phyloP scores from a whole-genome alignment of 129 eudicot genomes.

The Smallanthus sonchifolius region DNA sequence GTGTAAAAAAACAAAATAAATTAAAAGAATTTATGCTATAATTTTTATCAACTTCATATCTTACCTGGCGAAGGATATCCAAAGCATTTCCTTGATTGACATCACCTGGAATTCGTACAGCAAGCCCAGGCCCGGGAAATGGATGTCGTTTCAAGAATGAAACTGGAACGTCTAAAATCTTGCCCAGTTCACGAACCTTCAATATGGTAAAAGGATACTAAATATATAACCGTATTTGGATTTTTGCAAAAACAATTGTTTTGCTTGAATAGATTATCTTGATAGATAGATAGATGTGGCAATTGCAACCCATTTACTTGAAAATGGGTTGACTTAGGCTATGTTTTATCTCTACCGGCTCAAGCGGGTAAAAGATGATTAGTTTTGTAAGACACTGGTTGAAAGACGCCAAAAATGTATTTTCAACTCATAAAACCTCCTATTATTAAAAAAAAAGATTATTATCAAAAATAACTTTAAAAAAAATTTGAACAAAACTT shows the following conservation, averaged over 20 bases:
- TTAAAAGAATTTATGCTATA: neutral
- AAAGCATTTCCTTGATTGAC: conserved; percentile 88
- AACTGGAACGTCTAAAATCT: conserved; percentile 68
- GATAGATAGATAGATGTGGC: neutral
- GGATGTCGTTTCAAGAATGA: conserved; percentile 87
- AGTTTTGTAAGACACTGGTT: too few species aligned
- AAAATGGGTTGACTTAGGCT: neutral
- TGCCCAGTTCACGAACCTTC: conserved; percentile 93
- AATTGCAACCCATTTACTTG: neutral
- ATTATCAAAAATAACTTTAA: too few species aligned
- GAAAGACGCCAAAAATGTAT: neutral
- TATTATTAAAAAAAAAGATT: too few species aligned
- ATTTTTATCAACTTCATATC: neutral
- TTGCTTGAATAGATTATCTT: neutral
- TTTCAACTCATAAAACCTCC: too few species aligned
- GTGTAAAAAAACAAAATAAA: neutral
- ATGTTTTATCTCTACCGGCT: neutral
- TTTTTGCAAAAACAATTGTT: neutral
- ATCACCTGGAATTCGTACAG: conserved; percentile 86
- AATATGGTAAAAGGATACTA: neutral
- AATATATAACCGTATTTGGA: conserved; percentile 47
- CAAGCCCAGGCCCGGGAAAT: conserved; percentile 97
- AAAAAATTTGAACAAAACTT: too few species aligned
- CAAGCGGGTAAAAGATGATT: too few species aligned
- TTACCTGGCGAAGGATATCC: conserved; percentile 85